A percentile compares a stretch with the other conserved stretches of the same genome.
phyloP scores from a whole-genome alignment of 345 rosid genomes.

The Hibiscus tridactylites region DNA sequence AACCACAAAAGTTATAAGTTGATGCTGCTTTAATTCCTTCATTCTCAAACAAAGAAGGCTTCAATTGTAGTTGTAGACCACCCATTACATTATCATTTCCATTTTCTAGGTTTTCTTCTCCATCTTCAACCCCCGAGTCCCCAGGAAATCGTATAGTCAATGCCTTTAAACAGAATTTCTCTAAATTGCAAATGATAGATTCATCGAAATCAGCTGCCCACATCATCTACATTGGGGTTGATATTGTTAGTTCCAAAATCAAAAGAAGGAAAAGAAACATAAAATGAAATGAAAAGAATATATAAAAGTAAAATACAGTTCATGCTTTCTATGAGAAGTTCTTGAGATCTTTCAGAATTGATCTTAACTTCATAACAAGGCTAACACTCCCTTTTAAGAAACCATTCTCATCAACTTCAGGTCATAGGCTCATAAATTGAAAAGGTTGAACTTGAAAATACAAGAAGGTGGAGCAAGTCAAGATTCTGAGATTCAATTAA shows the following conservation, averaged over 20 bases:
- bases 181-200: slow-evolving; percentile 41
- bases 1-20: slow-evolving; percentile 60
- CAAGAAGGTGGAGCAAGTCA: neutral
- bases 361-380: neutral
- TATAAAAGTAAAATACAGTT: neutral
- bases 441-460: neutral
- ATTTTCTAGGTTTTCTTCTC: slow-evolving; percentile 35
- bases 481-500: neutral
- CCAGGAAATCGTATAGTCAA: slow-evolving; percentile 47
- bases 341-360: neutral
- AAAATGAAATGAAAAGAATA: neutral
- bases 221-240: slow-evolving; percentile 59
- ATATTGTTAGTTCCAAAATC: neutral
- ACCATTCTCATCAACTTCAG: neutral
- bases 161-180: slow-evolving; percentile 62
- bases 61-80: slow-evolving; percentile 36
- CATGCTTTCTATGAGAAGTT: neutral
- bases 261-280: neutral
- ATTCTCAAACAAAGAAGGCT: slow-evolving; percentile 32
- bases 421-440: neutral
- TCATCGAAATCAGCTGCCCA: slow-evolving; percentile 96
- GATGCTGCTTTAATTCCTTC: slow-evolving; percentile 45
- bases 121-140: slow-evolving; percentile 34
- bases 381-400: neutral
- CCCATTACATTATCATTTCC: slow-evolving; percentile 29